Conservation (phyloP, 768 basidiomycete species). For the Tubosaeta sp. region DNA sequence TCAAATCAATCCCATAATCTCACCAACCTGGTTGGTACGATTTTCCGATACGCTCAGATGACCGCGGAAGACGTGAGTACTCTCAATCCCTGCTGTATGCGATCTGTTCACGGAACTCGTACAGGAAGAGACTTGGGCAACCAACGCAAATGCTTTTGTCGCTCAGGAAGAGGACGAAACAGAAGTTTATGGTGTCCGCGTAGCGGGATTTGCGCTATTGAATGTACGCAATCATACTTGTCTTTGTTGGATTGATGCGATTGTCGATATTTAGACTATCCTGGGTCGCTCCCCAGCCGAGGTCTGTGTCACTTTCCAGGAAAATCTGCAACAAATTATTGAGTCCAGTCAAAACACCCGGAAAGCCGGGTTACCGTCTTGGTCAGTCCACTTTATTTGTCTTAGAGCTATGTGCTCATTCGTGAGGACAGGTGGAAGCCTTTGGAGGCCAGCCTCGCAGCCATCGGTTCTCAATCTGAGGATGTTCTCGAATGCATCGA, state of each 20-base stretch:
- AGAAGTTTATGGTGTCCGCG: conserved; percentile 73
- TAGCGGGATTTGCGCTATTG: conserved; percentile 81
- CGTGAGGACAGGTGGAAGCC: conserved; percentile 74
- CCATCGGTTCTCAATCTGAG: conserved; percentile 77
- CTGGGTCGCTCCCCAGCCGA: conserved; percentile 51
- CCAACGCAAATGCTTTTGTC: conserved; percentile 87
- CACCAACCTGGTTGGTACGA: conserved; percentile 43
- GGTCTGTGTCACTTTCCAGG: conserved; percentile 52
- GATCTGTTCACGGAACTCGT: not conserved
- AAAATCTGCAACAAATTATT: conserved; percentile 52
- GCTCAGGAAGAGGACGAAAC: conserved; percentile 94
- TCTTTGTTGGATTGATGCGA: conserved; percentile 1
- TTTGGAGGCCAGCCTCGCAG: conserved; percentile 80
- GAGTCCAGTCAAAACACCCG: conserved; percentile 51
- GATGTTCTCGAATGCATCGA: conserved; percentile 72
- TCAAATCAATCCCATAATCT: conserved; percentile 36
- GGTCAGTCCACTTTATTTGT: conserved; percentile 40
- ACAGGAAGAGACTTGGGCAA: conserved; percentile 89
- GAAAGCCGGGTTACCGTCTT: conserved; percentile 53
- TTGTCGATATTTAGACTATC: conserved; percentile 41
- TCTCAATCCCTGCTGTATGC: not conserved
- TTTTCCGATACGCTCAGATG: conserved; percentile 80
- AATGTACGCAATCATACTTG: conserved; percentile 42
- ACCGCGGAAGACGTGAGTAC: conserved; percentile 78
- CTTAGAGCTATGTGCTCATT: conserved; percentile 1